Percentiles rank a stretch among this genome's conserved stretches.
Evolutionary conservation across 345 rosid species (phyloP).

Genomic region (Corchorus olitorius): DNA sequence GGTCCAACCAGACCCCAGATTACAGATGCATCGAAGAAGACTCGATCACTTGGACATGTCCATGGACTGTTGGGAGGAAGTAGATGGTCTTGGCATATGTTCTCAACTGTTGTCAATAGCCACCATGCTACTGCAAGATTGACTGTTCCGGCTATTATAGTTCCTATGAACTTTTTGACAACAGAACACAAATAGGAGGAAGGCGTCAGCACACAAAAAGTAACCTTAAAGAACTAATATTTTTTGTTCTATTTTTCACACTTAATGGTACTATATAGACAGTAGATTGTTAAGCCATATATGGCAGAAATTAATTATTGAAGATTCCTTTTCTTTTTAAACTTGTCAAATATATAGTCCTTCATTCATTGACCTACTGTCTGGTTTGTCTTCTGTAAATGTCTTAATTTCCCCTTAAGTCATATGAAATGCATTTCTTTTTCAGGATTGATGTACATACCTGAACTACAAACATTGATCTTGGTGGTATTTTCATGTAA

Average conservation of each 20-base stretch:
- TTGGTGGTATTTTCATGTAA: conserved; percentile 64
- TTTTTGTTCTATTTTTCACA: no score
- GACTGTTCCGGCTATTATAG: conserved; percentile 53
- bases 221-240: no score
- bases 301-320: neutral
- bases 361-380: neutral
- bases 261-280: neutral
- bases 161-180: conserved; percentile 40
- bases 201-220: conserved; percentile 7
- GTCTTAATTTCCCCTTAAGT: neutral
- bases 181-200: neutral
- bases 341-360: neutral
- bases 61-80: conserved; percentile 65
- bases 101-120: conserved; percentile 44
- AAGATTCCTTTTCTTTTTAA: neutral
- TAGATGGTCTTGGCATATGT: conserved; percentile 50
- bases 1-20: conserved; percentile 68
- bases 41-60: conserved; percentile 60
- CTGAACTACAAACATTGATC: conserved; percentile 59
- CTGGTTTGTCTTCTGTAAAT: neutral
- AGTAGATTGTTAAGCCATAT: neutral
- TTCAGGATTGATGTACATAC: conserved; percentile 10
- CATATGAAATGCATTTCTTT: neutral
- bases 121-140: conserved; percentile 56
- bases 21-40: conserved; percentile 63